Base-by-base conservation (phyloP, 2,329 filamentous ascomycete genomes). In the Xenoacremonium recifei region DNA sequence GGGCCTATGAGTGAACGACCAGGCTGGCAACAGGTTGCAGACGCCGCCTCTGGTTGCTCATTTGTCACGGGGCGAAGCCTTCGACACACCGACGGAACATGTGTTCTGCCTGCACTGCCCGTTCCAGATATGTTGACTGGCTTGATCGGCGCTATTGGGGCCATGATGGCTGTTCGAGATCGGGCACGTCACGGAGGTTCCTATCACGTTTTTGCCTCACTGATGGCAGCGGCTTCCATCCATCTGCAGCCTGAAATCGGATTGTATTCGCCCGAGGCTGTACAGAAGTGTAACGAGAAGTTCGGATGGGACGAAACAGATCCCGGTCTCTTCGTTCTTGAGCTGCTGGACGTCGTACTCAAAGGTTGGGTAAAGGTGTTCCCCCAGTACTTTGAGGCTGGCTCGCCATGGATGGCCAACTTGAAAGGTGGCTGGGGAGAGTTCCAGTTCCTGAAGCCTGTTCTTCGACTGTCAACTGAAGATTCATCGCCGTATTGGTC, bases 21-120 rank as follows among this genome's bases (percentile, higher is more conserved):
- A 2, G 82, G 82, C 7, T 86, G 82, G 80, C 82, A 84, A 55
- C 80, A 84, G 53, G 83, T 84, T 37, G 81, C 80, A 11, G 82
- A 85, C 13, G 63, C 61, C 2, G 61, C 63, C 1, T 49, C 64
- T 1, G 64, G 64, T 2, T 56, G 54, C 7, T 56, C 63, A 10
- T 60, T 65, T 21, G 62, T 66, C 4, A 63, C 54, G 4, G 61
- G 62, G 4, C 33, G 39, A 44, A 47, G 29, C 50, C 54, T 42
- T 3, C 37, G 37, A 2, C 2, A 44, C 11, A 37, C 39, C 4
- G 17, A 49, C 23, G 40, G 35, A 2, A 39, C 43, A 3, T 51
- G 60, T 15, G 55, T 56, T 0, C 44, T 65, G 5, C 49, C 43
- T 3, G 35, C 47, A 5, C 23, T 55, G 1, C 49, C 65, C 4